Conservation (phyloP, 495 filamentous ascomycete species). For the Xylaria cubensis region DNA sequence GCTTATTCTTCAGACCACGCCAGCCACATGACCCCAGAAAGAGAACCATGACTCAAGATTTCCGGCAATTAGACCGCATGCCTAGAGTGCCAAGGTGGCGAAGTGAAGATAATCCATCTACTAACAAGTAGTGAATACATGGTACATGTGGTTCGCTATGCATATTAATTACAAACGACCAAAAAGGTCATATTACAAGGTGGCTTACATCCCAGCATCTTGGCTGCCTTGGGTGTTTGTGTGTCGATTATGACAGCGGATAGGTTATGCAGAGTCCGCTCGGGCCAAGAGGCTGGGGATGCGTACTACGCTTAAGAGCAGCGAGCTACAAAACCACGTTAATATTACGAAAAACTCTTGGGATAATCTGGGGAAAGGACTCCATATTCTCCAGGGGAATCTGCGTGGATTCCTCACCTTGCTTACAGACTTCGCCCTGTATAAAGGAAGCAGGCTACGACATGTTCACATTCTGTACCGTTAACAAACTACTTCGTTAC, state of each 20-base stretch:
- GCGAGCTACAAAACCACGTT: conserved; percentile 12
- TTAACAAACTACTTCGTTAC: not conserved
- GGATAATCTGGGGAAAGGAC: not conserved
- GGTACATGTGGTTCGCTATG: conserved; percentile 4
- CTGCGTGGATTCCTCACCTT: conserved; percentile 1
- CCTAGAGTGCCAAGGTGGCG: conserved; percentile 33
- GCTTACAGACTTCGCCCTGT: not conserved
- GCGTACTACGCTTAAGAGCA: conserved; percentile 1
- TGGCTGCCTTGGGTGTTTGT: conserved; percentile 22
- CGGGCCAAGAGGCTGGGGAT: conserved; percentile 8
- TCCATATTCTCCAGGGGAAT: not conserved
- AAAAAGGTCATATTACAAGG: conserved; percentile 5
- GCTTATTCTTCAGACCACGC: conserved; percentile 4
- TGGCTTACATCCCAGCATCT: conserved; percentile 14
- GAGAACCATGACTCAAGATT: conserved; percentile 4
- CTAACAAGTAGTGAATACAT: conserved; percentile 14
- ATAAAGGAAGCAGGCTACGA: not conserved
- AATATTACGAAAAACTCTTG: not conserved
- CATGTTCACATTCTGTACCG: not conserved
- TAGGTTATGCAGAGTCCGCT: conserved; percentile 20
- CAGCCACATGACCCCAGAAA: conserved; percentile 24
- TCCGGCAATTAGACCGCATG: conserved; percentile 16
- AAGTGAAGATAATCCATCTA: conserved; percentile 31
- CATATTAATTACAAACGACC: conserved; percentile 18
- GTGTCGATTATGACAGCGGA: conserved; percentile 17